Evolutionary conservation across 2,329 filamentous ascomycete genomes (phyloP), one percentile per base, ranked within the genome.

Genomic region (Arthrobotrys pseudoclavata): DNA sequence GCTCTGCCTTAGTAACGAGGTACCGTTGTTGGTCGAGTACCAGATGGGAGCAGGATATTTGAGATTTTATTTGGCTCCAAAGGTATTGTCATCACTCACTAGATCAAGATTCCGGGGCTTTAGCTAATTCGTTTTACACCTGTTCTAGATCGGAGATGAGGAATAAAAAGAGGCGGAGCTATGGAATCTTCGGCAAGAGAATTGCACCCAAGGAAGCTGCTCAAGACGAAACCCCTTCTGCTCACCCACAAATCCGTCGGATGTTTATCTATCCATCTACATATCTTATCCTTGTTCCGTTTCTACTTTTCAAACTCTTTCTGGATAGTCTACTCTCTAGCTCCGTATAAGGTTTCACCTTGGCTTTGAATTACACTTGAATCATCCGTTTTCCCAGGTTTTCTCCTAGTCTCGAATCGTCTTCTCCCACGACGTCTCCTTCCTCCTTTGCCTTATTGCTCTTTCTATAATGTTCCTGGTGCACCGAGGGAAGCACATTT

Each of bases 11-110:
- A 98, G 95, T 66, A 94, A 94, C 85, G 96, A 99, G 86, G 95
- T 99, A 63, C 96, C 96, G 29, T 90, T 99, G 80, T 87, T 98
- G 82, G 96, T 99, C 52, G 96, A 99, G 87, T 99, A 98, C 85
- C 87, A 79, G 47, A 82, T 81, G 81, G 81, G 79, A 79, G 87
- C 88, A 68, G 91, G 92, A 85, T 96, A 96, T 85, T 86, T 99
- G 85, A 90, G 95, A 83, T 99, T 98, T 89, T 99, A 98, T 86
- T 90, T 99, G 82, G 96, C 96, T 80, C 96, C 96, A 80, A 99
- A 99, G 94, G 96, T 96, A 86, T 76, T 88, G 83, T 48, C 47
- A 29, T 20, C 24, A 47, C 18, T 50, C 13, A 42, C 13, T 37
- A 6, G 37, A 53, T 34, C 3, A 71, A 34, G 29, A 9, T 1